Conservation (phyloP, 2,329 filamentous ascomycete species). For the Trichoderma oligosporum region DNA sequence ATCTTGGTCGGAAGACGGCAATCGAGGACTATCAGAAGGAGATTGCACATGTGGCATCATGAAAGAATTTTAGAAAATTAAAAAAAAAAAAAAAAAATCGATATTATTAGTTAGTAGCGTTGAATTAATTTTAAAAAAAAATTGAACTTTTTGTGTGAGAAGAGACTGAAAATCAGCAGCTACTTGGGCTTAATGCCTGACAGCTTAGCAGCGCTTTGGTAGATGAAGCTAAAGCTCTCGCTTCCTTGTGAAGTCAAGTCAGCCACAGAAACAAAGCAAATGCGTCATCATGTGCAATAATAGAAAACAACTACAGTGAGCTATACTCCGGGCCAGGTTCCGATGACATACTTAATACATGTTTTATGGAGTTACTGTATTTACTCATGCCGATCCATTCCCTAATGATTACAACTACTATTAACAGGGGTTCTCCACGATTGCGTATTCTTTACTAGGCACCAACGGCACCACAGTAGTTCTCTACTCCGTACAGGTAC, state of each 20-base stretch:
- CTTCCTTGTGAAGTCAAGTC: too few relatives aligned
- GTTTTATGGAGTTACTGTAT: too few relatives aligned
- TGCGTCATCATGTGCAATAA: conserved; percentile 14
- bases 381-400: conserved; percentile 1
- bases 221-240: background rate
- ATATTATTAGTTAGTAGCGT: too few relatives aligned
- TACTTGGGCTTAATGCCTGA: background rate
- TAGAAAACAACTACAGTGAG: background rate
- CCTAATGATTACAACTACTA: too few relatives aligned
- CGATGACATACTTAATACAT: conserved; percentile 7
- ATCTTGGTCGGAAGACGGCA: conserved; percentile 2
- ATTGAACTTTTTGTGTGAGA: background rate
- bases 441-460: too few relatives aligned
- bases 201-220: background rate
- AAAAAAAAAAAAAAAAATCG: too few relatives aligned
- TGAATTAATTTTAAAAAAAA: background rate
- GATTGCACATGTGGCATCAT: conserved; percentile 8
- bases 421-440: conserved; percentile 4
- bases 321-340: background rate
- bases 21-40: background rate
- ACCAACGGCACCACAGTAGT: too few relatives aligned
- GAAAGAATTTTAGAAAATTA: background rate
- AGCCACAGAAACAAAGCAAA: background rate
- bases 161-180: background rate
- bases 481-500: too few relatives aligned